Base-by-base conservation (phyloP, 768 basidiomycete genomes). In the Megacollybia marginata region DNA sequence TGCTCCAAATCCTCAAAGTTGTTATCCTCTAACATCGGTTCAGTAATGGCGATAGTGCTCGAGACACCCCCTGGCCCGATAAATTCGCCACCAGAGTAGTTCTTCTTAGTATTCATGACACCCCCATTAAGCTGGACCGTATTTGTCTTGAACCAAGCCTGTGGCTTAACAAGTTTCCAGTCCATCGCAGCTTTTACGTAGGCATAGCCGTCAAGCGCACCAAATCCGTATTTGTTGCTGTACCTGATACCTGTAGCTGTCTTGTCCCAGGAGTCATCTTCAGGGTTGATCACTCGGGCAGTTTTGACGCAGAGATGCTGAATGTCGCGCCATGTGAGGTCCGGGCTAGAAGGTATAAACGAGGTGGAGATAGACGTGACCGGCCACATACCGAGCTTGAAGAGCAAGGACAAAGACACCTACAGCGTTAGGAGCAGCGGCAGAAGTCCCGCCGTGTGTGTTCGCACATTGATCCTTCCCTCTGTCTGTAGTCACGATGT, bases 181-280 rank as follows among this genome's bases (percentile, higher is more conserved):
- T 71, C 62, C 63, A 84, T 75, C 1, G 94, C 92, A 1, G 83
- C 83, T 48, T 77, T 84, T 59, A 98, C 84, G 56, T 88, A 91
- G 38, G 68, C 73, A 48, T 83, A 88, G 3, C 83, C 94, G 64
- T 96, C 87, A 51, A 98, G 73, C 33, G 78, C 81, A 19, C 96
- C 96, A 60, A 84, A 99, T 2, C 96, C 96, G 58, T 96, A 99
- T 65, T 98, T 98, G 74, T 99, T 97, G 59, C 75, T 78, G 58
- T 74, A 79, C 42, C 63, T 64, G 18, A 83, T 73, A 2, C 89
- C 90, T 2, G 68, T 65, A 12, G 87, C 79, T 0, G 85, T 97
- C 48, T 61, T 70, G 61, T 95, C 89, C 96, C 96, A 99, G 62
- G 95, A 94, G 2, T 91, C 89, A 61, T 98, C 95, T 2, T 88